A percentile compares a stretch with the other conserved stretches of the same genome.
Evolutionary conservation across 2,329 filamentous ascomycete genomes (phyloP).

Genomic region (Phialocephala subalpina): DNA sequence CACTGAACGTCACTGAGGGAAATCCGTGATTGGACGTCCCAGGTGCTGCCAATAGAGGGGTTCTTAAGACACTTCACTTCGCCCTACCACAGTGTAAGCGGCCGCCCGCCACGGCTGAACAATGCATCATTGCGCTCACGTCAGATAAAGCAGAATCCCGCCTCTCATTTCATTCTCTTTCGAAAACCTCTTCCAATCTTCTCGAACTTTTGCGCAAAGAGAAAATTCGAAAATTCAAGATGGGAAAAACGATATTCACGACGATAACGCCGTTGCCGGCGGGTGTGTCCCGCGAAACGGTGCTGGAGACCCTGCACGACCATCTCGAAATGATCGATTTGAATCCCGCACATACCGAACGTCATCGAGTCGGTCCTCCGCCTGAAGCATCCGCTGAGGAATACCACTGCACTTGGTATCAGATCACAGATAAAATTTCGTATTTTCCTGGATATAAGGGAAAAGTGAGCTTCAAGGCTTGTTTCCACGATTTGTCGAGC

Average conservation of each 20-base stretch:
- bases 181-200: conserved; percentile 2
- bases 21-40: neutral
- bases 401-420: conserved; percentile 77
- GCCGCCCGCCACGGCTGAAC: conserved; percentile 10
- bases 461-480: conserved; percentile 79
- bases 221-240: conserved; percentile 46
- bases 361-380: conserved; percentile 72
- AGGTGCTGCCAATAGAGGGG: neutral
- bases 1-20: neutral
- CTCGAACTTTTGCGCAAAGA: neutral
- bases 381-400: conserved; percentile 75
- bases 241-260: conserved; percentile 78
- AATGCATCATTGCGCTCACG: conserved; percentile 14
- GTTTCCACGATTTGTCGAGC: conserved; percentile 75
- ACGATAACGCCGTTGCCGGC: conserved; percentile 79
- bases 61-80: too few relatives aligned
- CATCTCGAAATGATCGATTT: conserved; percentile 83
- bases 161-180: neutral
- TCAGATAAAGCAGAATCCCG: conserved; percentile 12
- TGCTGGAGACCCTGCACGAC: conserved; percentile 78
- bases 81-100: too few relatives aligned
- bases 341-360: conserved; percentile 80
- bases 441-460: conserved; percentile 73
- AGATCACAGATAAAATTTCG: conserved; percentile 77
- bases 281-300: conserved; percentile 71